These are phyloP conservation scores for Skeletonema marinoi DNA, from an alignment of 108 stramenopile species.

Conservation along the genomic window DNA sequence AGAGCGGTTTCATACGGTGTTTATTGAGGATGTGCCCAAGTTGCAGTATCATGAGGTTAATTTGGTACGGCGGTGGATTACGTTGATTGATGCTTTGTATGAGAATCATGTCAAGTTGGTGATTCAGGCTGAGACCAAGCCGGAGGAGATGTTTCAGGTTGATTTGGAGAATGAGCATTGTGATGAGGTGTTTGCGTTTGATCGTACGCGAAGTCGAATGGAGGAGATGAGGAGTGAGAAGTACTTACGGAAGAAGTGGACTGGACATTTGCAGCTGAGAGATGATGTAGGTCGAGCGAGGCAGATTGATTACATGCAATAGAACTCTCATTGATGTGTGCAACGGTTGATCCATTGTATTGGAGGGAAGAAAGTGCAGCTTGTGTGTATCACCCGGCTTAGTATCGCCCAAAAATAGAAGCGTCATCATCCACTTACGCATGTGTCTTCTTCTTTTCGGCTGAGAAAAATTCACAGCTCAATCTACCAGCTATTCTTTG, in stretches of 20 bases:
- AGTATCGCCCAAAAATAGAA: not conserved
- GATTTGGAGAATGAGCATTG: slow-evolving; percentile 56
- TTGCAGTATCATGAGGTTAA: slow-evolving; percentile 83
- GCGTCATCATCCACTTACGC: not conserved
- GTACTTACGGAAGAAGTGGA: slow-evolving; percentile 68
- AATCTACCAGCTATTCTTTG: not conserved
- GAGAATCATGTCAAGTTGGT: slow-evolving; percentile 76
- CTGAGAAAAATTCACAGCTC: not conserved
- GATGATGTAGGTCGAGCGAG: not conserved
- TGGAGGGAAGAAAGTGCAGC: not conserved
- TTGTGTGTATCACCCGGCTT: not conserved
- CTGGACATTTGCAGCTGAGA: slow-evolving; percentile 14
- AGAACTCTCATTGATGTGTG: not conserved
- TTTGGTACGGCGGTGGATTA: slow-evolving; percentile 84
- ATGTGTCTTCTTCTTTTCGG: not conserved
- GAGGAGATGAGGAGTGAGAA: slow-evolving; percentile 89
- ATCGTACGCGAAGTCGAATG: slow-evolving; percentile 87
- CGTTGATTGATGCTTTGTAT: slow-evolving; percentile 83
- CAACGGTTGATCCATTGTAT: not conserved
- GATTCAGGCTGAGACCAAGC: slow-evolving; percentile 53
- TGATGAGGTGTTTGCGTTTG: slow-evolving; percentile 97
- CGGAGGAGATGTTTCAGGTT: slow-evolving; percentile 38
- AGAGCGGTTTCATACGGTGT: slow-evolving; percentile 85
- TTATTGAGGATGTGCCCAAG: slow-evolving; percentile 80
- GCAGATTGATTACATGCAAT: slow-evolving; percentile 1